These are phyloP conservation scores for Begonia masoniana DNA, from an alignment of 306 rosid genomes.

Conservation along the genomic window DNA sequence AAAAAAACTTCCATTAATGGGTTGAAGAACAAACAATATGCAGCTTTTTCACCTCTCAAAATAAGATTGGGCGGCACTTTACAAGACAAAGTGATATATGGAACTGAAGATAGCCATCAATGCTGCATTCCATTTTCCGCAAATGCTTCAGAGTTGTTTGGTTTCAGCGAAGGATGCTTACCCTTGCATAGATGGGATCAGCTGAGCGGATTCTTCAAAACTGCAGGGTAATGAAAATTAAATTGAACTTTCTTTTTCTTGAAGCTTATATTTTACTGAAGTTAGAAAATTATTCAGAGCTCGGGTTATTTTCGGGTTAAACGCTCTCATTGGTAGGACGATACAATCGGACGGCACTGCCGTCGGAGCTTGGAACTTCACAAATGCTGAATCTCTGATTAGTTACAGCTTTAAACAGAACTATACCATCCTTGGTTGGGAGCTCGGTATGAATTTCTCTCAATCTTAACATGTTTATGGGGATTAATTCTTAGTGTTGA, in stretches of 20 bases:
- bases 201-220: conserved; percentile 54
- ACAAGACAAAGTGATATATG: conserved; percentile 75
- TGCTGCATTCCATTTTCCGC: conserved; percentile 46
- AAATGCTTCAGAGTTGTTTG: conserved; percentile 35
- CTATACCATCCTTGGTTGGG: conserved; percentile 78
- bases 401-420: conserved; percentile 60
- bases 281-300: conserved; percentile 38
- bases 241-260: not conserved
- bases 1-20: not conserved
- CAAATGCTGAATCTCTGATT: conserved; percentile 66
- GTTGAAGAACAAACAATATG: conserved; percentile 2
- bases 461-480: not conserved
- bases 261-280: not conserved
- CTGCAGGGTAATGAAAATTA: conserved; percentile 55
- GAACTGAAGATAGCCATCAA: conserved; percentile 31
- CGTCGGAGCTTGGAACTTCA: conserved; percentile 57
- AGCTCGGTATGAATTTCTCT: conserved; percentile 52
- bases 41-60: conserved; percentile 93
- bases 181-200: conserved; percentile 88
- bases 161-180: conserved; percentile 70
- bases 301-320: conserved; percentile 67
- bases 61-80: conserved; percentile 80
- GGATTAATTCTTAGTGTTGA: not conserved
- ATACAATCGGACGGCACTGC: conserved; percentile 22
- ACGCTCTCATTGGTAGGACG: conserved; percentile 60